Percentiles rank a stretch among this genome's conserved stretches.
Evolutionary conservation across 176 grass and related monocot species (phyloP).

Genomic region (Bromus sterilis): DNA sequence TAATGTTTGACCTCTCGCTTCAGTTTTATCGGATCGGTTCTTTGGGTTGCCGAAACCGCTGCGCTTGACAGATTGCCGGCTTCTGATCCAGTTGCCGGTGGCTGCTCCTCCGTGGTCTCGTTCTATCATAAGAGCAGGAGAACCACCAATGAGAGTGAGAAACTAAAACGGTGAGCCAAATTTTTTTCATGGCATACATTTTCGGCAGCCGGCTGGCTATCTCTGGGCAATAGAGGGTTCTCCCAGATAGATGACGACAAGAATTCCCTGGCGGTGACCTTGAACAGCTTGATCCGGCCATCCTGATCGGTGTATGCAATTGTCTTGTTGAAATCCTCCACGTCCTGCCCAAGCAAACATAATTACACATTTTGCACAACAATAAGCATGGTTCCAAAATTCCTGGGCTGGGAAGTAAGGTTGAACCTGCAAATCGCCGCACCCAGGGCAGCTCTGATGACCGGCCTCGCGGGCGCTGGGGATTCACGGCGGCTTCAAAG

Average conservation of each 20-base stretch:
- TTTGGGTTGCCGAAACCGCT: background rate
- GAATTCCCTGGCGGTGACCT: slow-evolving; percentile 50
- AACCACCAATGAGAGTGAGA: background rate
- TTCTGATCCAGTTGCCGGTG: background rate
- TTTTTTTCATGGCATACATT: background rate
- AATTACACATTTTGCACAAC: background rate
- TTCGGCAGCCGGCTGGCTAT: background rate
- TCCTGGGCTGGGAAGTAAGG: background rate
- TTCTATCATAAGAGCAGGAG: slow-evolving; percentile 11
- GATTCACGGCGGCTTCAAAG: background rate
- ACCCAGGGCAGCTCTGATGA: slow-evolving; percentile 24
- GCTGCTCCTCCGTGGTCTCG: slow-evolving; percentile 7
- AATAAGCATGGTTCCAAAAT: background rate
- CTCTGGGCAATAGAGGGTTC: slow-evolving; percentile 24
- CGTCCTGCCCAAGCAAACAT: slow-evolving; percentile 13
- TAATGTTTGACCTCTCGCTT: slow-evolving; percentile 45
- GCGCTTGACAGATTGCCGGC: slow-evolving; percentile 16
- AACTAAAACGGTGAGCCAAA: background rate
- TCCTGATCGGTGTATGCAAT: slow-evolving; percentile 46
- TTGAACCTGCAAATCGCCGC: slow-evolving; percentile 14
- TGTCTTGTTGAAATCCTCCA: slow-evolving; percentile 22
- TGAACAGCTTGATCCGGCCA: slow-evolving; percentile 55
- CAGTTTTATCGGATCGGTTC: slow-evolving; percentile 42
- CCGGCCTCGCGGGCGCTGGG: background rate
- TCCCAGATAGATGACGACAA: slow-evolving; percentile 47